Conservation (phyloP, 345 rosid species). For the Crucihimalaya himalaica region DNA sequence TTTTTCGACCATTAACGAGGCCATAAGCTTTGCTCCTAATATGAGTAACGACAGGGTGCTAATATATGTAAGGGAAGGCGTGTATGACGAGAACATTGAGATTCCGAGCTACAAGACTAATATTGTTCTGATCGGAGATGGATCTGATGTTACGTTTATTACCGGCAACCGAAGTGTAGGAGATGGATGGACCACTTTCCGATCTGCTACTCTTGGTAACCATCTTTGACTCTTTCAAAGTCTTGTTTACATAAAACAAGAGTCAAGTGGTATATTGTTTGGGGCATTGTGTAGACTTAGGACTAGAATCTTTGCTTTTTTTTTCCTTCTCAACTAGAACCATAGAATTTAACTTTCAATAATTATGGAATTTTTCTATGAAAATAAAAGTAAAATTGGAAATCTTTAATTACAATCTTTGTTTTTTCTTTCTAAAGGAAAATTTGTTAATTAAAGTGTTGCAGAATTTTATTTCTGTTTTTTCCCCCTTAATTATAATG, state of each 20-base stretch:
- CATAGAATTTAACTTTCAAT: background rate
- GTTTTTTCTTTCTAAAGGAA: no score
- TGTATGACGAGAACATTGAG: constrained; percentile 67
- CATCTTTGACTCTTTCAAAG: background rate
- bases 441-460: no score
- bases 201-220: constrained; percentile 91
- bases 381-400: background rate
- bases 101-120: constrained; percentile 70
- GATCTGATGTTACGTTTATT: constrained; percentile 60
- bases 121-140: constrained; percentile 75
- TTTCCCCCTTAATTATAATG: no score
- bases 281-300: constrained; percentile 2
- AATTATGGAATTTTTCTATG: background rate
- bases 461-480: no score
- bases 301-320: background rate
- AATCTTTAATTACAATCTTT: no score
- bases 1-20: constrained; percentile 73
- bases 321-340: background rate
- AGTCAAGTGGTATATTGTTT: background rate
- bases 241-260: background rate
- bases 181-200: constrained; percentile 92
- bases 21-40: constrained; percentile 69
- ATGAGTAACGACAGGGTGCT: constrained; percentile 60
- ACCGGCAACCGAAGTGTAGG: constrained; percentile 66
- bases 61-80: constrained; percentile 63